phyloP scores from a whole-genome alignment of 257 asterid genomes.

The Solanum medicagineum region DNA sequence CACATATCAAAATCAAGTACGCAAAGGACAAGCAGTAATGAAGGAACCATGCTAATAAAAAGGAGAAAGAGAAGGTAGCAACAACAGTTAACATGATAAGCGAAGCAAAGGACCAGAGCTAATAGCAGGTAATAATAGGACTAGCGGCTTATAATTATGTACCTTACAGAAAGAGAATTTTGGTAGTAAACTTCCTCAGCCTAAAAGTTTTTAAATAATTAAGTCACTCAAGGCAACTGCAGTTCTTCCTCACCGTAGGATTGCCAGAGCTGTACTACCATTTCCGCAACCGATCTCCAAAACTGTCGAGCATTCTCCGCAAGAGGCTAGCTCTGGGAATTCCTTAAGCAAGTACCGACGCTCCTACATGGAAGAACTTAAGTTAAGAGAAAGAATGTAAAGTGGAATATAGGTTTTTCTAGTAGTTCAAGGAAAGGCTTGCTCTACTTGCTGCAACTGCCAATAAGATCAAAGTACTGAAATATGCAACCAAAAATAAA shows the following conservation, averaged over 20 bases:
- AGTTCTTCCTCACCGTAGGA: slow-evolving; percentile 26
- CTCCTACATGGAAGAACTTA: slow-evolving; percentile 34
- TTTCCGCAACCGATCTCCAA: slow-evolving; percentile 98
- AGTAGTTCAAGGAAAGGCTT: not conserved
- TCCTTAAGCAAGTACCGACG: slow-evolving; percentile 77
- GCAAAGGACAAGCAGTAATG: not conserved
- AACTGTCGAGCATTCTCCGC: slow-evolving; percentile 38
- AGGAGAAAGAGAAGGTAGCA: not conserved
- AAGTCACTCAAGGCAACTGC: not conserved
- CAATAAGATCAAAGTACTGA: not conserved
- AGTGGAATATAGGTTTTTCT: not conserved
- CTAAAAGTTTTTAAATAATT: not conserved
- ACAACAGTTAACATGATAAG: not conserved
- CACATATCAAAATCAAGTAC: not conserved
- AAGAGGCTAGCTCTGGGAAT: slow-evolving; percentile 72
- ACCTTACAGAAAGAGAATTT: not conserved
- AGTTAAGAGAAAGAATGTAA: not conserved
- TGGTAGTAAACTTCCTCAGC: not conserved
- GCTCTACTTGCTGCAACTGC: not conserved
- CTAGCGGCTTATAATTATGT: not conserved
- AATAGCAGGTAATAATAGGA: not conserved
- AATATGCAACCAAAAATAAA: not conserved
- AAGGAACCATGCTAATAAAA: not conserved
- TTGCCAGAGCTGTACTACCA: slow-evolving; percentile 78
- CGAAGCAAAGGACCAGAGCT: not conserved